Evolutionary conservation across 371 early-diverging fungal genomes (phyloP).

Genomic region (Syncephalastrum sp.): DNA sequence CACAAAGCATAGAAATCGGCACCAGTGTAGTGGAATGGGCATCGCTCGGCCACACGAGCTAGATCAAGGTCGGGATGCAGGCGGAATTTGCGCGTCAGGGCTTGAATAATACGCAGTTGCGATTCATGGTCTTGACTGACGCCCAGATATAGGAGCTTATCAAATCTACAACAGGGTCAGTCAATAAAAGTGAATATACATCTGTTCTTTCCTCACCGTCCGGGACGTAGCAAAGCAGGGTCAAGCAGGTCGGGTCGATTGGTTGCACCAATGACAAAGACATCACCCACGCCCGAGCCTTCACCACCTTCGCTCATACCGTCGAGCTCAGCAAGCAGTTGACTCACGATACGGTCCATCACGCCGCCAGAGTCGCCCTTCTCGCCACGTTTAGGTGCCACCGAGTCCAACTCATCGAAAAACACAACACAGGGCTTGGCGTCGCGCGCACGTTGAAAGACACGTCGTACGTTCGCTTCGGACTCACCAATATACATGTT

Average conservation of each 20-base stretch:
- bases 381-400: slow-evolving; percentile 96
- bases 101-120: slow-evolving; percentile 86
- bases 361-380: slow-evolving; percentile 98
- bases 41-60: slow-evolving; percentile 70
- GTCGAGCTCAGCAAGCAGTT: slow-evolving; percentile 94
- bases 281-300: slow-evolving; percentile 67
- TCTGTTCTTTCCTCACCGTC: slow-evolving; percentile 23
- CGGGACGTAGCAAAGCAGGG: slow-evolving; percentile 82
- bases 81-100: slow-evolving; percentile 93
- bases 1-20: slow-evolving; percentile 98
- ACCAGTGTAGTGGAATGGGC: slow-evolving; percentile 93
- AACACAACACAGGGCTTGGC: slow-evolving; percentile 99
- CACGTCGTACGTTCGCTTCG: slow-evolving; percentile 95
- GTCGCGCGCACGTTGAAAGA: slow-evolving; percentile 98
- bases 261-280: slow-evolving; percentile 99
- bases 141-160: slow-evolving; percentile 93
- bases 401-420: slow-evolving; percentile 99
- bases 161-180: slow-evolving; percentile 65
- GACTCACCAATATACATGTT: slow-evolving; percentile 94
- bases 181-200: neutral
- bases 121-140: slow-evolving; percentile 84
- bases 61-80: slow-evolving; percentile 78
- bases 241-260: slow-evolving; percentile 99
- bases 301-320: slow-evolving; percentile 72
- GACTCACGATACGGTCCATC: slow-evolving; percentile 97